Conservation (phyloP, 768 basidiomycete species). For the Boletales sp. region DNA sequence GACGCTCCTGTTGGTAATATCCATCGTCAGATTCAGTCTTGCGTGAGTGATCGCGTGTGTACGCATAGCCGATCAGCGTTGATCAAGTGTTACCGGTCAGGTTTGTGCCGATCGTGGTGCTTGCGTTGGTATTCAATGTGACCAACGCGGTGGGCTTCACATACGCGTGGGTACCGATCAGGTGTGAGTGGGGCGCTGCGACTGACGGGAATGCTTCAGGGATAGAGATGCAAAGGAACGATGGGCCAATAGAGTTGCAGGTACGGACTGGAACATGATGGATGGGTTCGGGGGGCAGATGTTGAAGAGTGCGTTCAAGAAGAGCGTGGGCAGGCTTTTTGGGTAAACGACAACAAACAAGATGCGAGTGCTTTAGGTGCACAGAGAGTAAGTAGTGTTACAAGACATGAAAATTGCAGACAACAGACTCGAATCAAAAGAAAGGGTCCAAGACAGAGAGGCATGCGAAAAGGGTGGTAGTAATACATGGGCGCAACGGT, state of each 20-base stretch:
- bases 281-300: constrained; percentile 86
- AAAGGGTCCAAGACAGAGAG: constrained; percentile 22
- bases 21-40: constrained; percentile 82
- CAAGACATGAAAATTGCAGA: constrained; percentile 27
- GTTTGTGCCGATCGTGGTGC: constrained; percentile 89
- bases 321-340: constrained; percentile 75
- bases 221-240: constrained; percentile 91
- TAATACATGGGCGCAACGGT: too few relatives aligned
- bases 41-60: constrained; percentile 51
- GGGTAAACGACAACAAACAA: constrained; percentile 34
- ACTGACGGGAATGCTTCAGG: constrained; percentile 34
- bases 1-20: constrained; percentile 83
- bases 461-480: constrained; percentile 21
- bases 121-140: constrained; percentile 94
- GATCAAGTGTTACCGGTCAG: constrained; percentile 37
- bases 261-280: constrained; percentile 67
- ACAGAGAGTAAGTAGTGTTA: constrained; percentile 26
- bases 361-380: constrained; percentile 8
- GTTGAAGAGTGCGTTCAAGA: constrained; percentile 77
- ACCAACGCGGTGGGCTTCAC: constrained; percentile 97
- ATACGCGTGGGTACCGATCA: constrained; percentile 64
- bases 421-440: constrained; percentile 14
- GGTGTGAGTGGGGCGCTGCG: constrained; percentile 1
- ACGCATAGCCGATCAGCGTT: constrained; percentile 4
- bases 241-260: constrained; percentile 77